Conservation (phyloP, 169 alveolate genomes). For the Toxoplasma gondii region DNA sequence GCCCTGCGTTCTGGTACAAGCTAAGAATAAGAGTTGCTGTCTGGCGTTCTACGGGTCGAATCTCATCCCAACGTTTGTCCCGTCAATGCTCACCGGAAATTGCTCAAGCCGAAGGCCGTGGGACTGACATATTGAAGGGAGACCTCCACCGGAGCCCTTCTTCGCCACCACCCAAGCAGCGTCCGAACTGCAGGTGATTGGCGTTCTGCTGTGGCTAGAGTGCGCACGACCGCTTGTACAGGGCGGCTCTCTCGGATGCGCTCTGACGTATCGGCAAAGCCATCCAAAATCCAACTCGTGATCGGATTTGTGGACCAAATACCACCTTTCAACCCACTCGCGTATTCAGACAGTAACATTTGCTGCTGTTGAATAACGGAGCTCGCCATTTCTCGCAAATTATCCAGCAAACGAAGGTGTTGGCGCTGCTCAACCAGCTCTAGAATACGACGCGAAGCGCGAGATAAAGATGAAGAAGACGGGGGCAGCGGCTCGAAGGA, state of each 20-base stretch:
- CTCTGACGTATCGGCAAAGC: background rate
- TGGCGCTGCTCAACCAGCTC: constrained; percentile 8
- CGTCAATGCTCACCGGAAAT: background rate
- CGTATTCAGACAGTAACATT: background rate
- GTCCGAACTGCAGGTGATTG: background rate
- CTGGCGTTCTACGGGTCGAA: too few relatives aligned
- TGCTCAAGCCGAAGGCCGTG: constrained; percentile 33
- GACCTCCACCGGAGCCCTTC: background rate
- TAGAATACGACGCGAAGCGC: background rate
- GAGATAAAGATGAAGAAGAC: background rate
- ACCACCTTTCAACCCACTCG: constrained; percentile 10
- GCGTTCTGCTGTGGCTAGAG: background rate
- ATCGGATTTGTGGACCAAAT: background rate
- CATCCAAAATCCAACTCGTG: background rate
- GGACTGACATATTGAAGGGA: constrained; percentile 27
- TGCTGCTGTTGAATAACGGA: constrained; percentile 41
- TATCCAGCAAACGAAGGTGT: background rate
- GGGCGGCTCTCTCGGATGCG: background rate
- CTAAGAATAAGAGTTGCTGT: too few relatives aligned
- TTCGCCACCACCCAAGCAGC: constrained; percentile 15
- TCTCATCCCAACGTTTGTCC: background rate
- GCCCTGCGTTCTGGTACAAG: too few relatives aligned
- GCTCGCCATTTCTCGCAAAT: constrained; percentile 7
- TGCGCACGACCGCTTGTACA: background rate
- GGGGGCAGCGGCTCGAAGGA: background rate